These are phyloP conservation scores for Acephala macrosclerotiorum DNA, from an alignment of 2,329 filamentous ascomycete species.

Conservation along the genomic window DNA sequence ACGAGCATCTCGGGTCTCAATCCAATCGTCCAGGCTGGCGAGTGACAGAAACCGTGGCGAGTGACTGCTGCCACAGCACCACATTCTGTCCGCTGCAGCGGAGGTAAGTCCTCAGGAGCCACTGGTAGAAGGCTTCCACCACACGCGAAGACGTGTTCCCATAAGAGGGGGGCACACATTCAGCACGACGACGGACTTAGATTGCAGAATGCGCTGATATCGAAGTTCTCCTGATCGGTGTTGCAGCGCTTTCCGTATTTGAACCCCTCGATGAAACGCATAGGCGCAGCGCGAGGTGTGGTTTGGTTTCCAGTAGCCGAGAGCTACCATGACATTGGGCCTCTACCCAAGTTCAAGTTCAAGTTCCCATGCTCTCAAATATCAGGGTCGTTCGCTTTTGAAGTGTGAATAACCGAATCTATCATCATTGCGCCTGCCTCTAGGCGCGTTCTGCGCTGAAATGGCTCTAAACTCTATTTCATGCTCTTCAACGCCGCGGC, in stretches of 20 bases:
- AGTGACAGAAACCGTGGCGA: constrained; percentile 3
- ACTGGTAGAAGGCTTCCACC: constrained; percentile 1
- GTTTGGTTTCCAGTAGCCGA: background rate
- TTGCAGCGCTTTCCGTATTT: constrained; percentile 4
- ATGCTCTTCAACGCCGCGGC: background rate
- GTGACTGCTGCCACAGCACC: background rate
- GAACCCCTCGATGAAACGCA: background rate
- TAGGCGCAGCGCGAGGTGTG: background rate
- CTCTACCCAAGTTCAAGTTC: background rate
- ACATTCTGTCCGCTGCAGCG: constrained; percentile 1
- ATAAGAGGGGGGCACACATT: background rate
- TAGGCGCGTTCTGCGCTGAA: constrained; percentile 26
- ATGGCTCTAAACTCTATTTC: constrained; percentile 12
- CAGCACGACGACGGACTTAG: background rate
- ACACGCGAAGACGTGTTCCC: constrained; percentile 8
- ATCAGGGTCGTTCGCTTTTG: no score
- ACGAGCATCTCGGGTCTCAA: background rate
- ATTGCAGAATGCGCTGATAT: background rate
- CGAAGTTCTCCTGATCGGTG: background rate
- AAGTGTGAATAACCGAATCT: constrained; percentile 4
- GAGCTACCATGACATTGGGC: background rate
- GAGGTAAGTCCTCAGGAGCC: background rate
- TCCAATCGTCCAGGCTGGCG: background rate
- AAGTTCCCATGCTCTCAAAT: no score
- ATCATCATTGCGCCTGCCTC: background rate